Evolutionary conservation across 2,329 filamentous ascomycete genomes (phyloP).

Genomic region (Ilyonectria robusta): DNA sequence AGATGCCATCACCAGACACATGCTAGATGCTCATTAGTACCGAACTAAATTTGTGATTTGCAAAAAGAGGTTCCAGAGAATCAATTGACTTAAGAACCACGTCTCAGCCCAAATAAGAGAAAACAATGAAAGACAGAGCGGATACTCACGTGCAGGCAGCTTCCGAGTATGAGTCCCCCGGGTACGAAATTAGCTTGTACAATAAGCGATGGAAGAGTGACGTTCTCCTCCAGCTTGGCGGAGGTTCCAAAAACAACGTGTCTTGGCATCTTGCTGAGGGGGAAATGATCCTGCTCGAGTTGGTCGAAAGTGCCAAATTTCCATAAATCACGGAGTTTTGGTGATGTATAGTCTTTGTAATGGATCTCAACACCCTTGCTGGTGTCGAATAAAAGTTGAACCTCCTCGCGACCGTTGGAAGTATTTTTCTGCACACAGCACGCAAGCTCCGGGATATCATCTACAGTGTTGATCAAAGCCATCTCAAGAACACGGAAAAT

Average conservation of each 20-base stretch:
- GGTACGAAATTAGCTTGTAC: constrained; percentile 26
- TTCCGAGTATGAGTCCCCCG: constrained; percentile 23
- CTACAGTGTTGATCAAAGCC: constrained; percentile 11
- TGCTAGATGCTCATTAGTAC: constrained; percentile 10
- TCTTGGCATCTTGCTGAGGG: constrained; percentile 16
- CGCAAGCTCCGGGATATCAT: constrained; percentile 29
- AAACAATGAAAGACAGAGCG: background rate
- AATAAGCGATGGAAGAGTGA: constrained; percentile 5
- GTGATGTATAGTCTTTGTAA: constrained; percentile 27
- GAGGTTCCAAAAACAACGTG: constrained; percentile 25
- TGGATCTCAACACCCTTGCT: constrained; percentile 15
- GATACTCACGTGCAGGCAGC: constrained; percentile 23
- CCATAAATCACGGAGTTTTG: constrained; percentile 13
- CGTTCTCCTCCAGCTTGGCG: background rate
- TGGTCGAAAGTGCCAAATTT: constrained; percentile 14
- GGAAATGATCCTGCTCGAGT: constrained; percentile 17
- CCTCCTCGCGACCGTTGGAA: constrained; percentile 19
- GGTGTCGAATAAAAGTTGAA: constrained; percentile 23
- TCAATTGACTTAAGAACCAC: background rate
- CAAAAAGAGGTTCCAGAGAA: background rate
- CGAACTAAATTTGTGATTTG: background rate
- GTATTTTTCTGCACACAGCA: constrained; percentile 16
- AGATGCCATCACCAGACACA: constrained; percentile 26
- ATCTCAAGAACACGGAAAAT: background rate
- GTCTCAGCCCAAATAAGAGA: background rate